Percentiles rank a stretch among this genome's conserved stretches.
phyloP scores from a whole-genome alignment of 192 early-diverging fungal species.

The Linnemannia zychae region DNA sequence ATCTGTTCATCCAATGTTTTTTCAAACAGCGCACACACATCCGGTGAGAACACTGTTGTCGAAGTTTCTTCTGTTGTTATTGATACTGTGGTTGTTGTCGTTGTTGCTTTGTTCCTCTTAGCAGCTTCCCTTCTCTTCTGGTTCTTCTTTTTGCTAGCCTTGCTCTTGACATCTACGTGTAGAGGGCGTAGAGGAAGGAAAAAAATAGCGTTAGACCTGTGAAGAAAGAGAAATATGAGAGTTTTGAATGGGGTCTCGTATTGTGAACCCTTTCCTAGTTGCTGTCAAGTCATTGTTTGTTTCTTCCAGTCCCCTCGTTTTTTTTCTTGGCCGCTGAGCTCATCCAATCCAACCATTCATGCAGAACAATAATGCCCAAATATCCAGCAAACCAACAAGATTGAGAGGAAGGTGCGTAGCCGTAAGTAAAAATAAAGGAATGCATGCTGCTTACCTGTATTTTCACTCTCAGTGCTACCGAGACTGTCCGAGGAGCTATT shows the following conservation, averaged over 20 bases:
- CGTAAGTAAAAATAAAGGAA: neutral
- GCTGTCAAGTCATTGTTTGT: neutral
- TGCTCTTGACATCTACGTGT: neutral
- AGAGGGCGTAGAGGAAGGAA: neutral
- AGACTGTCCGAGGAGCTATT: neutral
- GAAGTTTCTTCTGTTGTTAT: neutral
- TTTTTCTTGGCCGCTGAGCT: neutral
- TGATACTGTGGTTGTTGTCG: neutral
- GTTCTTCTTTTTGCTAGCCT: slow-evolving; percentile 16
- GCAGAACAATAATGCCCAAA: neutral
- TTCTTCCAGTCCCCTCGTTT: neutral
- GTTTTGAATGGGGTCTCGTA: neutral
- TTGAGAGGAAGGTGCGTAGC: neutral
- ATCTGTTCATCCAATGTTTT: neutral
- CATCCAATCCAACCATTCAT: neutral
- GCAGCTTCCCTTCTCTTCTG: slow-evolving; percentile 12
- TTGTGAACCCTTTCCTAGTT: neutral
- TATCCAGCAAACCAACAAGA: neutral
- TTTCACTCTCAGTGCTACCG: neutral
- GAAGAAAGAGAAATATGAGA: neutral
- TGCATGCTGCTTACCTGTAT: neutral
- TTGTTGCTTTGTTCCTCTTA: slow-evolving; percentile 1
- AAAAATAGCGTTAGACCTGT: neutral
- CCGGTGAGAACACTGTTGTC: neutral
- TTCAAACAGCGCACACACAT: neutral